Evolutionary conservation across 345 rosid genomes (phyloP).

Genomic region (Aethionema arabicum): DNA sequence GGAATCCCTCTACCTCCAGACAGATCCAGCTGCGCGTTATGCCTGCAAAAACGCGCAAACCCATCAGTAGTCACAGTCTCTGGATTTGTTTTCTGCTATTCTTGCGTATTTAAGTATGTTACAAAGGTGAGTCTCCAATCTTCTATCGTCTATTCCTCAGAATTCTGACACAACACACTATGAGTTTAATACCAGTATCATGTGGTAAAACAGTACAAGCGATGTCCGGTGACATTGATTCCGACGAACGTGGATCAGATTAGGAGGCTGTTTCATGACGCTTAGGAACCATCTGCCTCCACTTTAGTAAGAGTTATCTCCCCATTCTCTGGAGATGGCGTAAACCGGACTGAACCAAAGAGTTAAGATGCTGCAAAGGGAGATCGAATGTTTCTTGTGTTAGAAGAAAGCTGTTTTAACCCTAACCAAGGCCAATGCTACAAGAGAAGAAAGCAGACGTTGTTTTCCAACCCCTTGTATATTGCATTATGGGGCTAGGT

Average conservation of each 20-base stretch:
- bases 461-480: constrained; percentile 4
- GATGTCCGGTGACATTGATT: constrained; percentile 88
- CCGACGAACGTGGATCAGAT: constrained; percentile 76
- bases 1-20: constrained; percentile 80
- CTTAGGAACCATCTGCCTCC: constrained; percentile 38
- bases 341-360: background rate
- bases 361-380: constrained; percentile 18
- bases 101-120: constrained; percentile 90
- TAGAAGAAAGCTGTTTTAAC: constrained; percentile 5
- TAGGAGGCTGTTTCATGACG: constrained; percentile 89
- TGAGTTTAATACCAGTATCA: constrained; percentile 20
- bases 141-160: background rate
- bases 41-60: constrained; percentile 92
- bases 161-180: background rate
- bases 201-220: constrained; percentile 59
- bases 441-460: constrained; percentile 14
- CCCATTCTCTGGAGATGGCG: constrained; percentile 13
- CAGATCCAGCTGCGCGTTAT: constrained; percentile 80
- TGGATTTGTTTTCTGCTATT: constrained; percentile 93
- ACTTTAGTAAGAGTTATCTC: constrained; percentile 3
- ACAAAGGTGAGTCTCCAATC: constrained; percentile 62
- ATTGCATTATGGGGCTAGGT: constrained; percentile 9
- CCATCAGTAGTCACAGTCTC: constrained; percentile 91
- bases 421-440: constrained; percentile 16
- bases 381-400: constrained; percentile 24